These are phyloP conservation scores for Selaginella tamariscina DNA, from an alignment of 75 land plant genomes.

Conservation along the genomic window DNA sequence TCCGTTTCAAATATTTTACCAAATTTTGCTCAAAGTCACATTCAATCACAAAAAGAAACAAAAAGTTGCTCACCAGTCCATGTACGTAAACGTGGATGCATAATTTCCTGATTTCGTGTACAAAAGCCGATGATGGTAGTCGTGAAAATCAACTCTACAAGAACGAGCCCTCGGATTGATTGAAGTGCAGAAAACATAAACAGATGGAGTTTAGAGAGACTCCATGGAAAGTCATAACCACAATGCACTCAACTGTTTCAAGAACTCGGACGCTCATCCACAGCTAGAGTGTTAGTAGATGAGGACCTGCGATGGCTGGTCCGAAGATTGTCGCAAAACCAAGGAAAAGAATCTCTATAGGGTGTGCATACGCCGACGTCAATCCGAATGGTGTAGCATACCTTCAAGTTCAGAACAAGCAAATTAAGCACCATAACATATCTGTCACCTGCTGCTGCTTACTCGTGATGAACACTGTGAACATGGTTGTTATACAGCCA, in stretches of 20 bases:
- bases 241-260: conserved; percentile 99
- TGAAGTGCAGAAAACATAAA: conserved; percentile 68
- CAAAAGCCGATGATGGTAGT: conserved; percentile 92
- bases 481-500: conserved; percentile 99
- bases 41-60: conserved; percentile 13
- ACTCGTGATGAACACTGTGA: conserved; percentile 99
- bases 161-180: not conserved
- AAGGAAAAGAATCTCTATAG: conserved; percentile 94
- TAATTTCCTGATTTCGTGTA: conserved; percentile 98
- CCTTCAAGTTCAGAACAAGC: conserved; percentile 24
- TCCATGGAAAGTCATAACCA: conserved; percentile 99
- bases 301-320: conserved; percentile 97
- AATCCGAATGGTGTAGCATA: conserved; percentile 99
- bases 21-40: not conserved
- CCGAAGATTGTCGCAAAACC: conserved; percentile 98
- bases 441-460: conserved; percentile 23
- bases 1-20: conserved; percentile 95
- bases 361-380: conserved; percentile 99
- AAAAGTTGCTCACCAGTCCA: conserved; percentile 59
- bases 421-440: not conserved
- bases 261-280: conserved; percentile 96
- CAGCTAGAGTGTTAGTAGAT: conserved; percentile 82
- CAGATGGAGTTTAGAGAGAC: conserved; percentile 75
- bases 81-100: conserved; percentile 91
- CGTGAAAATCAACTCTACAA: conserved; percentile 95